Conservation (phyloP, 2,329 filamentous ascomycete species). For the Fusarium sp. region DNA sequence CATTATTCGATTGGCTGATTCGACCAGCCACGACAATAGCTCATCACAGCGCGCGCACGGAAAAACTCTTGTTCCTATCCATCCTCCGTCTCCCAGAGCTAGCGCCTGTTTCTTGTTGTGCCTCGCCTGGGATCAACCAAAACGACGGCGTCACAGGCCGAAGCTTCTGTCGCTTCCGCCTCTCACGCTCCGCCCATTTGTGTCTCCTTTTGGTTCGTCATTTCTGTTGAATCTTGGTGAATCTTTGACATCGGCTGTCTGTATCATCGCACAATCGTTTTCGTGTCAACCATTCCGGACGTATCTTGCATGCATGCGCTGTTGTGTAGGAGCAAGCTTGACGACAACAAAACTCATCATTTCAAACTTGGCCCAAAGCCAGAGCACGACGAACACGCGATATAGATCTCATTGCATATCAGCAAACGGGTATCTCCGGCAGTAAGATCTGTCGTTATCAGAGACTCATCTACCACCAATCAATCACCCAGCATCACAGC, state of each 20-base stretch:
- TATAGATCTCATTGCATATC: conserved; percentile 9
- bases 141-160: conserved; percentile 23
- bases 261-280: conserved; percentile 6
- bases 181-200: background rate
- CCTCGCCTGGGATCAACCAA: conserved; percentile 17
- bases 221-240: background rate
- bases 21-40: background rate
- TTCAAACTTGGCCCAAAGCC: conserved; percentile 25
- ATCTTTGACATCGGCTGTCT: background rate
- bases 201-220: background rate
- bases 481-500: conserved; percentile 3
- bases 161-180: conserved; percentile 22
- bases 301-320: conserved; percentile 28
- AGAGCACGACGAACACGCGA: conserved; percentile 25
- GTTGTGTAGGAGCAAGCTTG: conserved; percentile 29
- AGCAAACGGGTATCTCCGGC: conserved; percentile 8
- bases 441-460: background rate
- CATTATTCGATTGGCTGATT: too few relatives aligned
- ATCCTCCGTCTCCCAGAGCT: conserved; percentile 8
- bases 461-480: background rate
- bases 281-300: conserved; percentile 22
- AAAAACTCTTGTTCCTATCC: conserved; percentile 39
- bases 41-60: conserved; percentile 25
- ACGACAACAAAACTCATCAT: conserved; percentile 33
- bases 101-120: conserved; percentile 15